phyloP scores from a whole-genome alignment of 345 rosid species.

The Camelina laxa region DNA sequence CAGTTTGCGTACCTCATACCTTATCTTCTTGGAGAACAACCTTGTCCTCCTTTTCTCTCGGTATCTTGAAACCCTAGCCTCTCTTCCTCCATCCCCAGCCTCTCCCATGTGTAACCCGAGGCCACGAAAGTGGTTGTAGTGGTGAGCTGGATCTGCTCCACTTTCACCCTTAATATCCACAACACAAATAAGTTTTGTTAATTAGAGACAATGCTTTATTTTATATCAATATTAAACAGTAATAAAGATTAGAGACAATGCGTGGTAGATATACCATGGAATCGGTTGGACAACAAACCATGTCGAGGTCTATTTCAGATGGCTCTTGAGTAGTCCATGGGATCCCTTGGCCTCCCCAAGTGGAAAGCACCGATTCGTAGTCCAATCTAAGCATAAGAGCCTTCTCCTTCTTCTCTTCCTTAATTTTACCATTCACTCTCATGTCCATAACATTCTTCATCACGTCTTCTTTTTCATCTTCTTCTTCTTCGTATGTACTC shows the following conservation, averaged over 20 bases:
- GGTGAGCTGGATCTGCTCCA: slow-evolving; percentile 12
- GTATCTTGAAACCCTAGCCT: slow-evolving; percentile 88
- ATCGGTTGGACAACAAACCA: slow-evolving; percentile 55
- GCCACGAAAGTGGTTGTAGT: slow-evolving; percentile 13
- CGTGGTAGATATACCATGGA: slow-evolving; percentile 52
- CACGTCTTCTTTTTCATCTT: slow-evolving; percentile 42
- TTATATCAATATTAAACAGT: neutral
- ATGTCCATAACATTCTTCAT: slow-evolving; percentile 39
- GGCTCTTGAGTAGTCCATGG: slow-evolving; percentile 74
- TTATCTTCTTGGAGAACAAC: slow-evolving; percentile 90
- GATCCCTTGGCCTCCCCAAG: slow-evolving; percentile 74
- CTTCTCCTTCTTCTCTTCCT: slow-evolving; percentile 52
- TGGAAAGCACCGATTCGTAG: slow-evolving; percentile 63
- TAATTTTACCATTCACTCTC: slow-evolving; percentile 30
- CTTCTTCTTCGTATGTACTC: slow-evolving; percentile 45
- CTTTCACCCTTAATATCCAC: slow-evolving; percentile 29
- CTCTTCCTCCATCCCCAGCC: slow-evolving; percentile 62
- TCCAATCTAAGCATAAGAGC: slow-evolving; percentile 60
- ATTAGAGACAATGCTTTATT: slow-evolving; percentile 3
- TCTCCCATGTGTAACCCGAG: slow-evolving; percentile 33
- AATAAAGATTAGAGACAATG: neutral
- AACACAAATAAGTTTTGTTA: slow-evolving; percentile 2
- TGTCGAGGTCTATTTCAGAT: slow-evolving; percentile 62
- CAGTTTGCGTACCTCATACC: slow-evolving; percentile 94
- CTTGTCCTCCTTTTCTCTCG: slow-evolving; percentile 91